Evolutionary conservation across 2,329 filamentous ascomycete genomes (phyloP).

Genomic region (Cytospora leucostoma): DNA sequence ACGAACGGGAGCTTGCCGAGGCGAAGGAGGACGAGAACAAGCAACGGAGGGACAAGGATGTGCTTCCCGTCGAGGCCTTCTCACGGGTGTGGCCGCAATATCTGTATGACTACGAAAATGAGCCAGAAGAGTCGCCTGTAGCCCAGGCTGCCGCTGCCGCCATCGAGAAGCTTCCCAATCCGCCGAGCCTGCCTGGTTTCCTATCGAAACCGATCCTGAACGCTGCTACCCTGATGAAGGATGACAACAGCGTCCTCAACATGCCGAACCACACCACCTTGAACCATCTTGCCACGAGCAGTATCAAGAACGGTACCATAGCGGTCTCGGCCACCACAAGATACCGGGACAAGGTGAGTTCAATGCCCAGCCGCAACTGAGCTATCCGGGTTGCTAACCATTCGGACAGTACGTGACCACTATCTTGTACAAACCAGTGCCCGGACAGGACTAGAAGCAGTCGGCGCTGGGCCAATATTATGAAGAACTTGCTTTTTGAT

Average conservation of each 20-base stretch:
- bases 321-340: constrained; percentile 96
- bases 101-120: constrained; percentile 76
- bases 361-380: constrained; percentile 1
- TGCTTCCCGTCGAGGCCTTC: constrained; percentile 61
- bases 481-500: constrained; percentile 7
- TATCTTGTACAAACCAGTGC: constrained; percentile 88
- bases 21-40: constrained; percentile 46
- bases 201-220: constrained; percentile 94
- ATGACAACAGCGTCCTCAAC: constrained; percentile 94
- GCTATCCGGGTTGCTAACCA: constrained; percentile 29
- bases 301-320: constrained; percentile 94
- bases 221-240: constrained; percentile 87
- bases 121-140: constrained; percentile 72
- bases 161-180: constrained; percentile 77
- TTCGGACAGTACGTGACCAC: constrained; percentile 83
- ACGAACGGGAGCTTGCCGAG: constrained; percentile 28
- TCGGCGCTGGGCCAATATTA: neutral
- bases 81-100: constrained; percentile 78
- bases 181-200: constrained; percentile 86
- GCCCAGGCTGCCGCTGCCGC: constrained; percentile 76
- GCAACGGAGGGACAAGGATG: constrained; percentile 56
- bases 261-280: constrained; percentile 97
- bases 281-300: constrained; percentile 95
- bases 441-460: constrained; percentile 16
- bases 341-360: constrained; percentile 85